These are phyloP conservation scores for Candida alai DNA, from an alignment of 805 yeast species.

Conservation along the genomic window DNA sequence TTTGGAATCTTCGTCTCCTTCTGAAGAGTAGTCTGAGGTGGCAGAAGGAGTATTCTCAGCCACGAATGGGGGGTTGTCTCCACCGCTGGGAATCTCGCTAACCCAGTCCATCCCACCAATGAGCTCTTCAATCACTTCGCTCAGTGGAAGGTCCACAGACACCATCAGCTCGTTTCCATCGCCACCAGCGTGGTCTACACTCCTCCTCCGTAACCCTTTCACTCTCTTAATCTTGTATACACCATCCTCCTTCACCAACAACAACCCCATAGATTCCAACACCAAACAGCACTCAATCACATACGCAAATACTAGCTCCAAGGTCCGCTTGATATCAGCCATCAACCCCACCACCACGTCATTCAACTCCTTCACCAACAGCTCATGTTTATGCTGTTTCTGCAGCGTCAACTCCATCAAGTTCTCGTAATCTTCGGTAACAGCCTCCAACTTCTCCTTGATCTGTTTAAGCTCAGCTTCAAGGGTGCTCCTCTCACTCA, in stretches of 20 bases:
- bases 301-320: slow-evolving; percentile 19
- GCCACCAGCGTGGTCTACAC: slow-evolving; percentile 16
- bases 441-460: slow-evolving; percentile 43
- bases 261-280: slow-evolving; percentile 73
- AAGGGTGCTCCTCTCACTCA: slow-evolving; percentile 47
- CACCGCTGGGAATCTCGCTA: slow-evolving; percentile 18
- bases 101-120: slow-evolving; percentile 49
- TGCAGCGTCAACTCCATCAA: slow-evolving; percentile 38
- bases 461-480: slow-evolving; percentile 49
- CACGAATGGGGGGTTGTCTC: slow-evolving; percentile 7
- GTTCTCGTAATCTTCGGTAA: slow-evolving; percentile 38
- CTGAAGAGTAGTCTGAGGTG: too few species aligned
- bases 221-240: slow-evolving; percentile 63
- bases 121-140: slow-evolving; percentile 40
- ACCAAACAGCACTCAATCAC: slow-evolving; percentile 50
- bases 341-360: slow-evolving; percentile 15
- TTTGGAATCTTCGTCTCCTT: slow-evolving; percentile 5
- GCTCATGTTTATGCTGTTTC: slow-evolving; percentile 21
- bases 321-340: slow-evolving; percentile 13
- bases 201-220: slow-evolving; percentile 58
- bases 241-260: slow-evolving; percentile 45
- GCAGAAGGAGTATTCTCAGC: too few species aligned
- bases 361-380: slow-evolving; percentile 26
- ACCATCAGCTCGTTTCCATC: slow-evolving; percentile 27
- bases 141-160: slow-evolving; percentile 30